These are phyloP conservation scores for Omphalea diandra DNA, from an alignment of 441 rosid species.

Conservation along the genomic window DNA sequence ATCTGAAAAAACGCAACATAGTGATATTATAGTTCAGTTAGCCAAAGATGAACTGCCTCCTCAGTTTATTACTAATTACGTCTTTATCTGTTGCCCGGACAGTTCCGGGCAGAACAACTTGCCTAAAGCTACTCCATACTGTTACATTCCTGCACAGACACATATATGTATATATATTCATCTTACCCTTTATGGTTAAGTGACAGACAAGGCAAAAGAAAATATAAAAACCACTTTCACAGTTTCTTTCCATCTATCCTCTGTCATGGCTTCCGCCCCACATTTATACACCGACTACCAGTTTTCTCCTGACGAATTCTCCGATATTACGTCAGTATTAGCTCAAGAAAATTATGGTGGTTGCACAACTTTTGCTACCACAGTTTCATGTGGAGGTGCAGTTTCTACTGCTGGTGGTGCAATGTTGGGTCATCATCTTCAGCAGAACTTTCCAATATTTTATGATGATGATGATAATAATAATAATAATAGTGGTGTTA, in stretches of 20 bases:
- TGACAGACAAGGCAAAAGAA: conserved; percentile 14
- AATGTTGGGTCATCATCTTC: conserved; percentile 30
- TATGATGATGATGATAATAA: conserved; percentile 14
- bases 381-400: no score
- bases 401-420: conserved; percentile 30
- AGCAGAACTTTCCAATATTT: conserved; percentile 24
- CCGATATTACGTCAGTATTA: conserved; percentile 32
- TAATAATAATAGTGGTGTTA: not conserved
- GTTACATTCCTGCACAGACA: conserved; percentile 8
- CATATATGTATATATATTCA: conserved; percentile 4
- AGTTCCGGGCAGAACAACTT: conserved; percentile 36
- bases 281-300: conserved; percentile 44
- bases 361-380: not conserved
- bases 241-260: not conserved
- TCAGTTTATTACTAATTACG: conserved; percentile 26
- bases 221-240: no score
- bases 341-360: conserved; percentile 16
- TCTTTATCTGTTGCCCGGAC: conserved; percentile 20
- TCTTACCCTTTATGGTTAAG: conserved; percentile 12
- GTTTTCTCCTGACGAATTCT: conserved; percentile 37
- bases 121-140: conserved; percentile 21
- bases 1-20: not conserved
- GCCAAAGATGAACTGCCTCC: not conserved
- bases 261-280: conserved; percentile 61
- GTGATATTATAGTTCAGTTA: conserved; percentile 16